Percentiles rank a stretch among this genome's conserved stretches.
These are phyloP conservation scores for Plantago lanceolata DNA, from an alignment of 305 asterid genomes.

Conservation along the genomic window DNA sequence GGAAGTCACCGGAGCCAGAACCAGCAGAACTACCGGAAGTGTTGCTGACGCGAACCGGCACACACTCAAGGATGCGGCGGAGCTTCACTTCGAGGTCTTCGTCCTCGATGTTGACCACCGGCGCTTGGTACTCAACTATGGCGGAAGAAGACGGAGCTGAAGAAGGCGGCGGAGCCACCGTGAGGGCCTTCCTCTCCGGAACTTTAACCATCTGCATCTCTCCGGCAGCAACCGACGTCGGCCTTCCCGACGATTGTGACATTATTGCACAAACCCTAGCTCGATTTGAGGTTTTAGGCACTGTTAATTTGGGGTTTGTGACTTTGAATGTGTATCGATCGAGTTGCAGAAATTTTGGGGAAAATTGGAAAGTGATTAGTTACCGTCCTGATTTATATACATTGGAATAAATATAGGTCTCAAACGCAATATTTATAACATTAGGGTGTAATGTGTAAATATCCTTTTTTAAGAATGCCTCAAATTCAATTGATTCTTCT, in stretches of 20 bases:
- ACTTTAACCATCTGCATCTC: slow-evolving; percentile 58
- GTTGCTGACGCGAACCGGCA: slow-evolving; percentile 89
- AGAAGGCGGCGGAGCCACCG: slow-evolving; percentile 37
- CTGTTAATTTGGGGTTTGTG: background rate
- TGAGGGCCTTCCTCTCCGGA: slow-evolving; percentile 34
- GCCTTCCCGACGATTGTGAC: slow-evolving; percentile 47
- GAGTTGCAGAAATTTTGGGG: background rate
- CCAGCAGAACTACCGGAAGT: slow-evolving; percentile 99
- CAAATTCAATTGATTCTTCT: too few relatives aligned
- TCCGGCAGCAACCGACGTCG: slow-evolving; percentile 49
- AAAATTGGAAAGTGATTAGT: too few relatives aligned
- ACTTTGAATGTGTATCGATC: too few relatives aligned
- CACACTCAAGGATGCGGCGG: slow-evolving; percentile 82
- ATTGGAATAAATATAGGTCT: too few relatives aligned
- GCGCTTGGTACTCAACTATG: slow-evolving; percentile 67
- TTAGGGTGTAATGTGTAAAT: too few relatives aligned
- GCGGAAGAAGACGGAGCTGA: slow-evolving; percentile 52
- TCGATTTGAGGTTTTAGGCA: slow-evolving; percentile 8
- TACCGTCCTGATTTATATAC: too few relatives aligned
- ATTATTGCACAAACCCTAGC: slow-evolving; percentile 21
- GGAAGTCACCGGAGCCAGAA: slow-evolving; percentile 98
- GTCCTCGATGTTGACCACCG: slow-evolving; percentile 63
- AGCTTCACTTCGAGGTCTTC: slow-evolving; percentile 93
- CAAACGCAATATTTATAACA: too few relatives aligned
- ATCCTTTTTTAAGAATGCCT: too few relatives aligned